These are phyloP conservation scores for Phytophthora macrochlamydospora DNA, from an alignment of 352 stramenopile species.

Conservation along the genomic window DNA sequence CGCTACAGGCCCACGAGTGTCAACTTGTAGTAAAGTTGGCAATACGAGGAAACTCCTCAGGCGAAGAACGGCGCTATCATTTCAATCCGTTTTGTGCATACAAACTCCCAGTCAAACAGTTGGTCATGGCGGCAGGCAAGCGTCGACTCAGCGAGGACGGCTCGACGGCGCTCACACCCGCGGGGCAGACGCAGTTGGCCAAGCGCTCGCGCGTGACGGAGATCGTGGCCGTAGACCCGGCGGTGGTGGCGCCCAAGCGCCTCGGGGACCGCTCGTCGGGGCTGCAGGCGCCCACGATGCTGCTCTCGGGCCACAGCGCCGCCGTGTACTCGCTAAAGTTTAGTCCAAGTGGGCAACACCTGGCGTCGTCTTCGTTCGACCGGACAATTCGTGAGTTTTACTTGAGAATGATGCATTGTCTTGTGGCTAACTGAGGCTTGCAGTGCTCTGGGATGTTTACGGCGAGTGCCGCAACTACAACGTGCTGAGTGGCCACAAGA, in stretches of 20 bases:
- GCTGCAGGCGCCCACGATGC: slow-evolving; percentile 75
- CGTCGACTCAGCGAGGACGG: slow-evolving; percentile 23
- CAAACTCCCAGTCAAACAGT: neutral
- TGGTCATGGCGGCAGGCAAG: slow-evolving; percentile 23
- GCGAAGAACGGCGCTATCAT: too few species aligned
- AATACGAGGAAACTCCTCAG: too few species aligned
- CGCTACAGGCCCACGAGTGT: too few species aligned
- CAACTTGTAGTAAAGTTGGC: too few species aligned
- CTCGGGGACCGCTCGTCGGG: slow-evolving; percentile 68
- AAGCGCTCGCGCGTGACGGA: slow-evolving; percentile 77
- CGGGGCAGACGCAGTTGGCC: slow-evolving; percentile 39
- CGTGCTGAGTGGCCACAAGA: slow-evolving; percentile 95
- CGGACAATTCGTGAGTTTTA: slow-evolving; percentile 56
- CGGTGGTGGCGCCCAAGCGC: slow-evolving; percentile 59
- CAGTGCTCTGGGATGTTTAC: slow-evolving; percentile 91
- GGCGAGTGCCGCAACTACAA: slow-evolving; percentile 94
- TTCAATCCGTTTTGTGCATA: neutral
- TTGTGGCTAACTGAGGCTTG: neutral
- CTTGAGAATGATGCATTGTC: neutral
- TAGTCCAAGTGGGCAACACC: slow-evolving; percentile 70
- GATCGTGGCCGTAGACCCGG: slow-evolving; percentile 71
- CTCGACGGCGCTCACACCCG: slow-evolving; percentile 34
- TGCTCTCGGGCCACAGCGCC: slow-evolving; percentile 77
- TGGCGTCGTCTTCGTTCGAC: slow-evolving; percentile 77
- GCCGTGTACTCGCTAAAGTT: slow-evolving; percentile 85